These are phyloP conservation scores for Syzygium aromaticum DNA, from an alignment of 345 rosid genomes.

Conservation along the genomic window DNA sequence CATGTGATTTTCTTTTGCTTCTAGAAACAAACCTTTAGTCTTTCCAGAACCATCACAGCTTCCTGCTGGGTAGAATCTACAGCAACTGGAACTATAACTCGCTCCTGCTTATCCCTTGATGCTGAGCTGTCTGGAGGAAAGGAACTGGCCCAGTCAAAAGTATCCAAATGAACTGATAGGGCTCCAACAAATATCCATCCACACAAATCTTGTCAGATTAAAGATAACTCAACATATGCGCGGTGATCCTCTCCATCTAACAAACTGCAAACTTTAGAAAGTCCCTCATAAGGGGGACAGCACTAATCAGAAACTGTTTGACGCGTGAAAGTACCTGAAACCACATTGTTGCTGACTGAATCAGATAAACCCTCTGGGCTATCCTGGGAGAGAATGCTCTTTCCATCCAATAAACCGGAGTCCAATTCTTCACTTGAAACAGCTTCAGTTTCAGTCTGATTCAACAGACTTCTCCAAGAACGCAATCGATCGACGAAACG, in stretches of 20 bases:
- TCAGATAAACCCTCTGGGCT: conserved; percentile 7
- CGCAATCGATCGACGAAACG: conserved; percentile 17
- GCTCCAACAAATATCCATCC: neutral
- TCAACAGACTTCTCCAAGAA: conserved; percentile 11
- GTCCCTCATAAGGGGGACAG: neutral
- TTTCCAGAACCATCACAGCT: conserved; percentile 54
- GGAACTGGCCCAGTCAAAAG: neutral
- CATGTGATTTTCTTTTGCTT: neutral
- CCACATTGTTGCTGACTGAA: conserved; percentile 10
- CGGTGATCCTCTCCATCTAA: neutral
- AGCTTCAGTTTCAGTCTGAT: conserved; percentile 8
- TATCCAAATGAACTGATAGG: neutral
- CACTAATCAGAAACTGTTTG: neutral
- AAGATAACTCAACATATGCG: neutral
- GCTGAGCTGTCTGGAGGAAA: conserved; percentile 10
- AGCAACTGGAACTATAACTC: conserved; percentile 23
- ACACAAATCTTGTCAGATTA: neutral
- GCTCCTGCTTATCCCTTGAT: conserved; percentile 15
- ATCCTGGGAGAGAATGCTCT: conserved; percentile 16
- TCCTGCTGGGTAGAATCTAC: conserved; percentile 73
- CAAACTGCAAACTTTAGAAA: neutral
- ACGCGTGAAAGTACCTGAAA: conserved; percentile 14
- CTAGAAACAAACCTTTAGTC: conserved; percentile 50
- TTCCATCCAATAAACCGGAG: conserved; percentile 16
- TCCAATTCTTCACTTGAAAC: conserved; percentile 7